Base-by-base conservation (phyloP, 2,329 filamentous ascomycete genomes). In the Epichloe glyceriae region DNA sequence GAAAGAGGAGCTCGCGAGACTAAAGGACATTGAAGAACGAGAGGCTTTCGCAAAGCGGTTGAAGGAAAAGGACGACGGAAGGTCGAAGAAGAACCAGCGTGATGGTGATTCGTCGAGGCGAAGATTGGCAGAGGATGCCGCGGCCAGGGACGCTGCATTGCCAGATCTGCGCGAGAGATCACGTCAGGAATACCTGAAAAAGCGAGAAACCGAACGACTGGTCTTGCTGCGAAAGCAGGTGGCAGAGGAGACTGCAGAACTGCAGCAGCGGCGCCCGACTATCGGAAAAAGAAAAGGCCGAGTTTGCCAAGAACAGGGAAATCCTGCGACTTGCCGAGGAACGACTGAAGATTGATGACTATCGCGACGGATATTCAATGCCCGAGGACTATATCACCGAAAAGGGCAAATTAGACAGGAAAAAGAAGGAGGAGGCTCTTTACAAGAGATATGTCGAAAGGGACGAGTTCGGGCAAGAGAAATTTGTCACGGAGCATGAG, bases 311-410 rank as follows among this genome's bases (percentile, higher is more conserved):
- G 62, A 97, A 97, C 62, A 74, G 87, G 44, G 88, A 97, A 66
- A 75, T 90, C 26, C 69, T 95, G 41, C 77, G 83, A 37, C 73
- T 95, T 41, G 88, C 88, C 1, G 87, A 96, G 67, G 88, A 94
- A 64, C 78, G 91, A 20, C 72, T 91, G 50, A 79, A 80, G 42
- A 95, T 98, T 56, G 90, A 97, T 63, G 91, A 97, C 58, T 83
- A 95, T 64, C 79, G 84, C 19, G 90, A 96, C 70, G 91, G 91
- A 2, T 98, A 97, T 68, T 78, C 84, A 57, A 83, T 98, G 71
- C 93, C 91, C 0, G 90, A 96, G 56, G 89, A 96, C 64, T 95
- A 95, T 63, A 91, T 95, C 55, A 95, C 87, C 0, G 89, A 94
- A 64, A 90, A 91, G 67, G 89, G 88, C 20, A 93, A 94, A 62